phyloP scores from a whole-genome alignment of 169 alveolate genomes.

The Fabrea salina region DNA sequence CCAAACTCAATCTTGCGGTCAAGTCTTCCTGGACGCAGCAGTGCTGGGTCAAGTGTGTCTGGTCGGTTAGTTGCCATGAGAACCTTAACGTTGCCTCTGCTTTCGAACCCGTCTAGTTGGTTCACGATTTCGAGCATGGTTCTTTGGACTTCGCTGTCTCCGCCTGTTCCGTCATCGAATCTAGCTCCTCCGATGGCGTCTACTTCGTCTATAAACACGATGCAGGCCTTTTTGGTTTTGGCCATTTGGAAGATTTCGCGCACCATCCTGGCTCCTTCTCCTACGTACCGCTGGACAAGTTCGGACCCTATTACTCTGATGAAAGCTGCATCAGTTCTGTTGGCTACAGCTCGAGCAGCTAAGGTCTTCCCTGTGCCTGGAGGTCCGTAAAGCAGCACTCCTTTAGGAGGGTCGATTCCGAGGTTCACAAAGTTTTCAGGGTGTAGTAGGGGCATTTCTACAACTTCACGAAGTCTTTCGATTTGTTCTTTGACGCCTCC shows the following conservation, averaged over 20 bases:
- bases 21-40: conserved; percentile 95
- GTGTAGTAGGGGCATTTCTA: conserved; percentile 62
- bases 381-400: conserved; percentile 94
- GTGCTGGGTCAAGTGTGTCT: conserved; percentile 87
- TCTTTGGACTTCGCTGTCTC: conserved; percentile 75
- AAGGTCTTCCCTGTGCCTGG: conserved; percentile 98
- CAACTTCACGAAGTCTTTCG: conserved; percentile 44
- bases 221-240: conserved; percentile 46
- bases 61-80: conserved; percentile 91
- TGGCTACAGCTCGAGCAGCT: conserved; percentile 94
- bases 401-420: conserved; percentile 89
- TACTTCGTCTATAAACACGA: conserved; percentile 90
- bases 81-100: conserved; percentile 88
- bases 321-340: conserved; percentile 48
- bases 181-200: conserved; percentile 88
- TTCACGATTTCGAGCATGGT: conserved; percentile 83
- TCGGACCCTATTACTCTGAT: conserved; percentile 68
- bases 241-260: not conserved
- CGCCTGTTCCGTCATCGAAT: conserved; percentile 58
- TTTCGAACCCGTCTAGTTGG: conserved; percentile 69
- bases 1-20: conserved; percentile 93
- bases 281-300: conserved; percentile 93
- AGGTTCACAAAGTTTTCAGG: conserved; percentile 37
- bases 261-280: conserved; percentile 10
- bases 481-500: conserved; percentile 99